Conservation (phyloP, 257 asterid species). For the Solanum gandarillasii region DNA sequence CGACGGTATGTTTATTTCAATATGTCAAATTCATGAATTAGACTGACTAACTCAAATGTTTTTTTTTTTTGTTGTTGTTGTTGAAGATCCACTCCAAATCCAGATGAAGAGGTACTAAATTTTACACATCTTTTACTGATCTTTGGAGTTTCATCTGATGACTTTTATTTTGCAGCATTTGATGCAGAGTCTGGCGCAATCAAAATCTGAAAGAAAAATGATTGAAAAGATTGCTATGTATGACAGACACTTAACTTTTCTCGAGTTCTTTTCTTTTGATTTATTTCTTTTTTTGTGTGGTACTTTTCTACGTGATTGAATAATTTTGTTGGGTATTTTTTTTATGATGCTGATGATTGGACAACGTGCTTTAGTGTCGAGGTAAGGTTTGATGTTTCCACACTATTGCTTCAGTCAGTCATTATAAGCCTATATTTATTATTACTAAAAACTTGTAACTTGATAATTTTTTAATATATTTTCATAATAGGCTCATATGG, state of each 20-base stretch:
- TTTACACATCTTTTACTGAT: neutral
- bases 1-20: conserved; percentile 23
- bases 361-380: neutral
- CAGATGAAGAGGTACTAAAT: conserved; percentile 29
- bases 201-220: conserved; percentile 41
- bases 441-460: neutral
- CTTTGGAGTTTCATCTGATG: neutral
- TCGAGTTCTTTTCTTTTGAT: neutral
- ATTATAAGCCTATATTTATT: no score
- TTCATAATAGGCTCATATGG: neutral
- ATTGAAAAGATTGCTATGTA: conserved; percentile 48
- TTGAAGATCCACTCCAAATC: conserved; percentile 30
- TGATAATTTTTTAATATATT: no score
- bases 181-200: conserved; percentile 31
- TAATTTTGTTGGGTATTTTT: neutral
- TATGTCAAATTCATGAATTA: neutral
- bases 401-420: neutral
- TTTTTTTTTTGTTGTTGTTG: neutral
- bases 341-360: conserved; percentile 4
- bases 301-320: neutral
- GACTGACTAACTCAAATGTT: neutral
- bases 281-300: neutral
- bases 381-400: neutral
- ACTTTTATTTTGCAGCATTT: conserved; percentile 21
- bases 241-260: neutral